Base-by-base conservation (phyloP, 768 basidiomycete species). In the Gyrodon lividus region DNA sequence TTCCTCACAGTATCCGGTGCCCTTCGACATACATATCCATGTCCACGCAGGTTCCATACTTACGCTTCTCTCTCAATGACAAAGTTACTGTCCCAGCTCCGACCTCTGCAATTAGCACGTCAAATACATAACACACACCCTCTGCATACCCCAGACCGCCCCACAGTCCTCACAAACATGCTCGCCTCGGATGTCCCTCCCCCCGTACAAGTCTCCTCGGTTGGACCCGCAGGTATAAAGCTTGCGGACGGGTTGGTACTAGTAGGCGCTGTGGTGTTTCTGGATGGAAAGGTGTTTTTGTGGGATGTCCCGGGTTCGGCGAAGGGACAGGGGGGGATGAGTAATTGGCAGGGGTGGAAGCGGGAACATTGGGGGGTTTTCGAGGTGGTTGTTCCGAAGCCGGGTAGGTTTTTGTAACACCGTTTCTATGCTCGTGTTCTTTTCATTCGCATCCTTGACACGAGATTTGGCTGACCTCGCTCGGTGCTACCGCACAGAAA, bases 281-380 rank as follows among this genome's bases (percentile, higher is more conserved):
- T 95, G 7, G 87, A 91, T 50, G 92, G 92, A 2, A 82, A 88
- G 40, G 87, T 92, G 0, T 87, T 95, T 47, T 66, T 98, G 34
- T 99, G 96, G 96, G 86, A 98, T 64, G 87, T 89, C 2, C 86
- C 88, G 1, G 7, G 26, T 6, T 2, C 28, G 7, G 17, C 14
- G 6, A 24, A 22, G 31, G 26, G 35, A 9, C 13, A 1, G 16
- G 51, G 40, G 13, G 37, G 28, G 6, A 13, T 19, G 34, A 75
- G 67, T 5, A 62, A 76, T 2, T 89, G 88, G 84, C 66, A 72
- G 12, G 86, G 76, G 3, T 98, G 93, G 93, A 73, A 62, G 6
- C 73, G 75, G 47, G 89, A 86, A 37, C 82, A 84, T 54, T 90
- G 96, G 58, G 79, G 83, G 57, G 67, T 96, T 22, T 91, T 98